Conservation (phyloP, 768 basidiomycete species). For the Russula earlei region DNA sequence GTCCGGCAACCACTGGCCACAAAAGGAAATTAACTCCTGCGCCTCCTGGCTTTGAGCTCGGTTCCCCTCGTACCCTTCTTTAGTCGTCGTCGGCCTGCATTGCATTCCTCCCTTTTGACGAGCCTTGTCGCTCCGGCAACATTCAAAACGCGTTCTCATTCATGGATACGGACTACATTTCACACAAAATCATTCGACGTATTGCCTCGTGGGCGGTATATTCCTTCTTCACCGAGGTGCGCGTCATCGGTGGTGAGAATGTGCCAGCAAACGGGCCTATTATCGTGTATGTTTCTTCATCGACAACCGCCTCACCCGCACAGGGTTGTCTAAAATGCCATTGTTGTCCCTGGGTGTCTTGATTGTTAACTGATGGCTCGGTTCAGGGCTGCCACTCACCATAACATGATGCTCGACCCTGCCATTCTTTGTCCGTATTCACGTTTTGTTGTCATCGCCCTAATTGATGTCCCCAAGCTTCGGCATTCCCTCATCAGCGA, state of each 20-base stretch:
- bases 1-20: not conserved
- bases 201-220: slow-evolving; percentile 66
- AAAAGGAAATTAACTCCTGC: slow-evolving; percentile 4
- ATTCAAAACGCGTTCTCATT: not conserved
- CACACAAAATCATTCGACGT: slow-evolving; percentile 63
- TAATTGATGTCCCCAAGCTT: slow-evolving; percentile 39
- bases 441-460: slow-evolving; percentile 17
- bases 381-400: slow-evolving; percentile 71
- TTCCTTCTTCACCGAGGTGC: slow-evolving; percentile 85
- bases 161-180: slow-evolving; percentile 31
- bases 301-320: not conserved
- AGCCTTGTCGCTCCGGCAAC: not conserved
- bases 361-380: slow-evolving; percentile 10
- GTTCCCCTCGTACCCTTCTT: not conserved
- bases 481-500: slow-evolving; percentile 70
- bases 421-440: slow-evolving; percentile 59
- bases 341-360: not conserved
- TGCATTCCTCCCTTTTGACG: not conserved
- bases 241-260: slow-evolving; percentile 79
- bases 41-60: slow-evolving; percentile 1
- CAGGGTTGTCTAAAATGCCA: not conserved
- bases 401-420: slow-evolving; percentile 94
- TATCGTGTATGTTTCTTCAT: slow-evolving; percentile 55
- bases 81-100: not conserved
- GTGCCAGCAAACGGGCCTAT: slow-evolving; percentile 85